Evolutionary conservation across 352 stramenopile genomes (phyloP).

Genomic region (Aphanomyces invadans): DNA sequence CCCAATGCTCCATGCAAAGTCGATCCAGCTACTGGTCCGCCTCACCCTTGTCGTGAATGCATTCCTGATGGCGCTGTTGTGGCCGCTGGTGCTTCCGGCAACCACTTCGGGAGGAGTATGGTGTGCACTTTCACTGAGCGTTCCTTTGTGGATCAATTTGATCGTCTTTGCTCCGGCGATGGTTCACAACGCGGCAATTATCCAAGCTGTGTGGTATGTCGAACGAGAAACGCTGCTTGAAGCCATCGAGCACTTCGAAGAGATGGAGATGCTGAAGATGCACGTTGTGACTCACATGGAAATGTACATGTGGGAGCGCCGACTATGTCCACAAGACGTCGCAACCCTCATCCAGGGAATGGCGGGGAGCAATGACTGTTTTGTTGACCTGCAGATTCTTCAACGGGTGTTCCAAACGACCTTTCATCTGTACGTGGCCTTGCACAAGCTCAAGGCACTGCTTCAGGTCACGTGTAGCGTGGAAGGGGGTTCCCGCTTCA

Average conservation of each 20-base stretch:
- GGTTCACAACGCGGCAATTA: constrained; percentile 49
- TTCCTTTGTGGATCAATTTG: constrained; percentile 42
- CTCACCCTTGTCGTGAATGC: constrained; percentile 61
- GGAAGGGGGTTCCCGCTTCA: constrained; percentile 27
- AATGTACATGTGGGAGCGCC: not conserved
- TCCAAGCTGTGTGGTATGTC: constrained; percentile 44
- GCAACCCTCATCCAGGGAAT: not conserved
- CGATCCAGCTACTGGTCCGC: constrained; percentile 39
- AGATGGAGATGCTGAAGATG: constrained; percentile 28
- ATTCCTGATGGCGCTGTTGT: constrained; percentile 47
- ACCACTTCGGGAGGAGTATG: constrained; percentile 15
- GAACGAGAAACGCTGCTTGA: constrained; percentile 41
- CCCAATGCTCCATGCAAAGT: too few species aligned
- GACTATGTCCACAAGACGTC: not conserved
- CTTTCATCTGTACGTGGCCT: not conserved
- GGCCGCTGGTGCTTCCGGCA: constrained; percentile 44
- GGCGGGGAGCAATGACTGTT: not conserved
- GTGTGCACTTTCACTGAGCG: constrained; percentile 29
- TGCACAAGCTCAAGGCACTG: not conserved
- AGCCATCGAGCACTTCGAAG: constrained; percentile 52
- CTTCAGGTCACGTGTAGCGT: not conserved
- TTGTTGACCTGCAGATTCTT: not conserved
- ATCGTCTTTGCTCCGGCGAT: constrained; percentile 49
- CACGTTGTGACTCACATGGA: constrained; percentile 4
- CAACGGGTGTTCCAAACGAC: not conserved